Conservation (phyloP, 1,284 basidiomycete genomes). For the Leccinum fallax region DNA sequence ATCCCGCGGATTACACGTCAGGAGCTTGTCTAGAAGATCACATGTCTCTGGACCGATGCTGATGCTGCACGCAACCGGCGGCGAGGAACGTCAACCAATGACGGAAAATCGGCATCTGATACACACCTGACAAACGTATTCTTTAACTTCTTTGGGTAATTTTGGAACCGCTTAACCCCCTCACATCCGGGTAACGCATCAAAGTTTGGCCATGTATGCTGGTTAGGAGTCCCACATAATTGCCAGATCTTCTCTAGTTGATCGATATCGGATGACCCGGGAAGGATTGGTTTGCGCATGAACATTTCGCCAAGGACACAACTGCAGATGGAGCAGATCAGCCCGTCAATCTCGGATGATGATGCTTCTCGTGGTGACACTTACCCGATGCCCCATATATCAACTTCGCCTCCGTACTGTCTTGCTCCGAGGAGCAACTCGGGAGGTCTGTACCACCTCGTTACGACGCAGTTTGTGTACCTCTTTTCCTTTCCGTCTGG, state of each 20-base stretch:
- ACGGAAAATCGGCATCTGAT: slow-evolving; percentile 22
- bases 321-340: slow-evolving; percentile 39
- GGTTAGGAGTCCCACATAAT: slow-evolving; percentile 86
- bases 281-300: slow-evolving; percentile 83
- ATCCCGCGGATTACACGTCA: slow-evolving; percentile 90
- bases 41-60: slow-evolving; percentile 76
- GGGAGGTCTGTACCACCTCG: slow-evolving; percentile 97
- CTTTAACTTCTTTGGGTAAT: slow-evolving; percentile 55
- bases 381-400: slow-evolving; percentile 98
- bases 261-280: slow-evolving; percentile 86
- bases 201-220: slow-evolving; percentile 83
- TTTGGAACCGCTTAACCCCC: slow-evolving; percentile 65
- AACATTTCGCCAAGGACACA: slow-evolving; percentile 98
- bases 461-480: slow-evolving; percentile 99
- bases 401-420: slow-evolving; percentile 91
- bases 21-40: slow-evolving; percentile 89
- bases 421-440: slow-evolving; percentile 90
- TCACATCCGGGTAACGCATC: slow-evolving; percentile 80
- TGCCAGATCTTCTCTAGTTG: slow-evolving; percentile 90
- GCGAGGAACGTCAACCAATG: slow-evolving; percentile 10
- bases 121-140: slow-evolving; percentile 58
- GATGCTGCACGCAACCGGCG: slow-evolving; percentile 18
- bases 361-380: slow-evolving; percentile 29
- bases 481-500: slow-evolving; percentile 59
- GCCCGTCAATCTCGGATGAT: neutral